Evolutionary conservation across 2,329 filamentous ascomycete species (phyloP).

Genomic region (Pseudogymnoascus destructans): DNA sequence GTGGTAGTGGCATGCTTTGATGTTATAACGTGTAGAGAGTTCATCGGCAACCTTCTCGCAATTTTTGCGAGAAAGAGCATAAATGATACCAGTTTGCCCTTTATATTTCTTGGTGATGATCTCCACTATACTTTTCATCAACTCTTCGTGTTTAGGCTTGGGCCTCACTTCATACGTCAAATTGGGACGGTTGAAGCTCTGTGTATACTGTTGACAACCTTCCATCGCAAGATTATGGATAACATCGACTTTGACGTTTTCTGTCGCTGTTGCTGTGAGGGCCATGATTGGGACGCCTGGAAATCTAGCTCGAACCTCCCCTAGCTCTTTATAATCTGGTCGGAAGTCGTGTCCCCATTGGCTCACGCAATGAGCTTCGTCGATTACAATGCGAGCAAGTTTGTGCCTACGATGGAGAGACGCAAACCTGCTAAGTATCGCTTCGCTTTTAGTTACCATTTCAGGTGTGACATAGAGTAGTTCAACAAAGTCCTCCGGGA

Average conservation of each 20-base stretch:
- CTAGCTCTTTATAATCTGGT: slow-evolving; percentile 84
- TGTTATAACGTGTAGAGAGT: slow-evolving; percentile 45
- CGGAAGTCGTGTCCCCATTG: slow-evolving; percentile 99
- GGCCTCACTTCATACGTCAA: slow-evolving; percentile 71
- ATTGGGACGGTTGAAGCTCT: slow-evolving; percentile 97
- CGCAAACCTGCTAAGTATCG: slow-evolving; percentile 52
- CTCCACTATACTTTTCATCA: slow-evolving; percentile 36
- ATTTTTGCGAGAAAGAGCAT: slow-evolving; percentile 73
- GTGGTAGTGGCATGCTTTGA: slow-evolving; percentile 76
- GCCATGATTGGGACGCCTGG: slow-evolving; percentile 82
- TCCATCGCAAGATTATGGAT: slow-evolving; percentile 81
- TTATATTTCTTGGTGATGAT: slow-evolving; percentile 60
- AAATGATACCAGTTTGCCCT: slow-evolving; percentile 76
- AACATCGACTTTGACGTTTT: slow-evolving; percentile 83
- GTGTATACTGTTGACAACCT: slow-evolving; percentile 63
- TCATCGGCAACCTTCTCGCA: slow-evolving; percentile 69
- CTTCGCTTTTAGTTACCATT: slow-evolving; percentile 75
- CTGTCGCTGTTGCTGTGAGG: slow-evolving; percentile 85
- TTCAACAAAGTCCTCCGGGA: slow-evolving; percentile 66
- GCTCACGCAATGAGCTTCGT: slow-evolving; percentile 98
- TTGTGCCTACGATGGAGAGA: slow-evolving; percentile 55
- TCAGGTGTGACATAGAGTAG: slow-evolving; percentile 93
- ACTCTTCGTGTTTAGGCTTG: slow-evolving; percentile 50
- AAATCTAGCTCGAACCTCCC: slow-evolving; percentile 58
- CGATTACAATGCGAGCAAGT: slow-evolving; percentile 85